phyloP scores from a whole-genome alignment of 768 basidiomycete genomes.

The Naganishia friedmannii region DNA sequence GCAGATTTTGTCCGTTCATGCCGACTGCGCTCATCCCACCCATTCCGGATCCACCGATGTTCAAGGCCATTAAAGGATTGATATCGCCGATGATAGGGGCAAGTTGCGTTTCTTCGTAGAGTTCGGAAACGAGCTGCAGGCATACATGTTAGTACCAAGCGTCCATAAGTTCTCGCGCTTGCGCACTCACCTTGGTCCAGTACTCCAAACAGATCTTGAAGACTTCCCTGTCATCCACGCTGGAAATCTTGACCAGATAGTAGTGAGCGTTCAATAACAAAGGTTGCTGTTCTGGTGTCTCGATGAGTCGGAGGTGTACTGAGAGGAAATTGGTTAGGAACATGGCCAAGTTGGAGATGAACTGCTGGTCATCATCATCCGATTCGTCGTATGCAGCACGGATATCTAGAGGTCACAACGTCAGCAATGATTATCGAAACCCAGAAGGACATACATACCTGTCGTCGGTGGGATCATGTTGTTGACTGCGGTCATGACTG shows the following conservation, averaged over 20 bases:
- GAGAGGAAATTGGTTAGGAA: conserved; percentile 96
- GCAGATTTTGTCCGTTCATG: conserved; percentile 57
- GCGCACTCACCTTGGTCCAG: conserved; percentile 57
- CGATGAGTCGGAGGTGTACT: conserved; percentile 87
- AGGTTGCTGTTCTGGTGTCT: conserved; percentile 83
- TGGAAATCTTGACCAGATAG: conserved; percentile 97
- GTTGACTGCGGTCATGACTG: conserved; percentile 96
- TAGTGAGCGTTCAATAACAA: conserved; percentile 93
- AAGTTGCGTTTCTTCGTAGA: conserved; percentile 95
- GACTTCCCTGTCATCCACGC: conserved; percentile 96
- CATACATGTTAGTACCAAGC: conserved; percentile 42
- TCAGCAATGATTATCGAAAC: conserved; percentile 13
- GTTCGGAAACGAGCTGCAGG: conserved; percentile 76
- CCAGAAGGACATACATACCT: conserved; percentile 50
- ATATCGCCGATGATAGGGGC: conserved; percentile 73
- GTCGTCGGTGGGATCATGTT: conserved; percentile 94
- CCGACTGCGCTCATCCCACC: conserved; percentile 46
- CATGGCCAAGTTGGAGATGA: conserved; percentile 93
- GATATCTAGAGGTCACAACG: conserved; percentile 58
- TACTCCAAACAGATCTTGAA: conserved; percentile 99
- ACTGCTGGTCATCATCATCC: conserved; percentile 88
- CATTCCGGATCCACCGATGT: conserved; percentile 61
- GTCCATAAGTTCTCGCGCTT: too few species aligned
- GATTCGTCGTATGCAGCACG: conserved; percentile 85
- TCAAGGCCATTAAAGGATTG: conserved; percentile 69